Evolutionary conservation across 441 rosid species (phyloP).

Genomic region (Sinapis alba): DNA sequence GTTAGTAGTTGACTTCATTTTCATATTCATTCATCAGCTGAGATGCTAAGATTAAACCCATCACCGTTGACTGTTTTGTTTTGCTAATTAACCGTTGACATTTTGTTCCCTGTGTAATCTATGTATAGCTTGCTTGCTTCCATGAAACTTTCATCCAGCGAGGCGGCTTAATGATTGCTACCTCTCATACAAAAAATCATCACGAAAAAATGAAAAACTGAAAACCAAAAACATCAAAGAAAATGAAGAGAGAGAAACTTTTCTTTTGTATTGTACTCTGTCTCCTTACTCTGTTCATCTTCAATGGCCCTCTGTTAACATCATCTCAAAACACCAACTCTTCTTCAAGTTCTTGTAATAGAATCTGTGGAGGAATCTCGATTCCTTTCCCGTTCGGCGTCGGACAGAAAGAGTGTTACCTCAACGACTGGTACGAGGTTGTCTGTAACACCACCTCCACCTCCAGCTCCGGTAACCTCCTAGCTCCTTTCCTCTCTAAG

Average conservation of each 20-base stretch:
- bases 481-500: conserved; percentile 26
- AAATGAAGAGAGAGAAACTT: conserved; percentile 11
- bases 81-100: conserved; percentile 1
- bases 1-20: neutral
- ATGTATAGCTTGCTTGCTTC: neutral
- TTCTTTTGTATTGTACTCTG: neutral
- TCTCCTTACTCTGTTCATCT: neutral
- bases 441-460: conserved; percentile 28
- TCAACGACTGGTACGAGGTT: conserved; percentile 42
- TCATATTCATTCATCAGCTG: neutral
- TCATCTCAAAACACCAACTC: conserved; percentile 28
- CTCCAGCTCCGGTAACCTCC: neutral
- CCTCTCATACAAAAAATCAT: neutral
- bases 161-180: neutral
- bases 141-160: neutral
- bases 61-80: too few relatives aligned
- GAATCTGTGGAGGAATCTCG: conserved; percentile 41
- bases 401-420: conserved; percentile 31
- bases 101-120: neutral
- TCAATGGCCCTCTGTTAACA: conserved; percentile 17
- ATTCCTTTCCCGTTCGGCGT: conserved; percentile 50
- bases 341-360: conserved; percentile 17
- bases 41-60: neutral
- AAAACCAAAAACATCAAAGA: neutral
- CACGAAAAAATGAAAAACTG: neutral